Evolutionary conservation across 176 grass and related monocot genomes (phyloP).

Genomic region (Coix lacrymajobi): DNA sequence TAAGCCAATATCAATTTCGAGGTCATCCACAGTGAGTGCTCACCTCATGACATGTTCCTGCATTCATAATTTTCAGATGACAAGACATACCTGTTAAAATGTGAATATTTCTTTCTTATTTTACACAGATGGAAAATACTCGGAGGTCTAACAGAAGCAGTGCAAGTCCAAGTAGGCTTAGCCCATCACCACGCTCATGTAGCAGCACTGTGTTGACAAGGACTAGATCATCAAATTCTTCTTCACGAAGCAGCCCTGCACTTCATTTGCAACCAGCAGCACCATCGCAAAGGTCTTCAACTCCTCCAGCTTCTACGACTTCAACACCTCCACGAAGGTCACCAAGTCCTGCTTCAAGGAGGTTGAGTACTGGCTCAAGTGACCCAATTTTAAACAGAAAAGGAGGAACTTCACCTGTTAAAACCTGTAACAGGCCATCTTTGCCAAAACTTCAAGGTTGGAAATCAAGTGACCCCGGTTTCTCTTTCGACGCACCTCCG

Average conservation of each 20-base stretch:
- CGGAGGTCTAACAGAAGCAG: slow-evolving; percentile 78
- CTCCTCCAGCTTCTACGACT: slow-evolving; percentile 56
- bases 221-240: slow-evolving; percentile 58
- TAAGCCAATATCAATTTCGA: slow-evolving; percentile 57
- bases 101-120: slow-evolving; percentile 17
- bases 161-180: slow-evolving; percentile 74
- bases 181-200: slow-evolving; percentile 54
- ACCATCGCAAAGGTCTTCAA: slow-evolving; percentile 49
- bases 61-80: slow-evolving; percentile 3
- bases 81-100: neutral
- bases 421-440: slow-evolving; percentile 45
- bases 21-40: slow-evolving; percentile 62
- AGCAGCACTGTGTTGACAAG: slow-evolving; percentile 28
- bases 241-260: slow-evolving; percentile 54
- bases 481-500: slow-evolving; percentile 67
- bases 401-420: slow-evolving; percentile 65
- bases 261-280: slow-evolving; percentile 36
- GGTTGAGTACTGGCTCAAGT: slow-evolving; percentile 61
- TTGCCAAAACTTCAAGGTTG: slow-evolving; percentile 62
- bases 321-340: slow-evolving; percentile 61
- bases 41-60: slow-evolving; percentile 2
- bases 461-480: slow-evolving; percentile 62
- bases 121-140: slow-evolving; percentile 51
- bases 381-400: slow-evolving; percentile 25
- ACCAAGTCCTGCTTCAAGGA: slow-evolving; percentile 66